Evolutionary conservation across 1,284 basidiomycete species (phyloP).

Genomic region (Tetrapyrgos nigripes): DNA sequence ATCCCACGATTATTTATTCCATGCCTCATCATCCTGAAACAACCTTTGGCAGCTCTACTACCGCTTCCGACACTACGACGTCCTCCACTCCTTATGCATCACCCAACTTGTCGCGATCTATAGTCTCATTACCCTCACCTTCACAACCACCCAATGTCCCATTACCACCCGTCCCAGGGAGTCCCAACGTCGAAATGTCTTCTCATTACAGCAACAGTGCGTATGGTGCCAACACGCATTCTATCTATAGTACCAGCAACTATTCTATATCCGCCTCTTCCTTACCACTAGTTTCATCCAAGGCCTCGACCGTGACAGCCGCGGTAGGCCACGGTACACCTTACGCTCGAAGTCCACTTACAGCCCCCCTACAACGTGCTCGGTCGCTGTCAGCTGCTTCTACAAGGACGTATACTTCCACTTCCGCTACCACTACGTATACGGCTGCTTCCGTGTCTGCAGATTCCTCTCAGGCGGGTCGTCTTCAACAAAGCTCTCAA

Average conservation of each 20-base stretch:
- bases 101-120: neutral
- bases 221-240: neutral
- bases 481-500: too few species aligned
- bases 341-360: neutral
- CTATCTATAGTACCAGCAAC: neutral
- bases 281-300: neutral
- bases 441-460: too few species aligned
- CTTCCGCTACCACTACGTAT: too few species aligned
- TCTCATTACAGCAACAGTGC: neutral
- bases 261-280: neutral
- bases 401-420: too few species aligned
- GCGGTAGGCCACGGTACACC: neutral
- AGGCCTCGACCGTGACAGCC: neutral
- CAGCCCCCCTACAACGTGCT: neutral
- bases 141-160: neutral
- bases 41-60: neutral
- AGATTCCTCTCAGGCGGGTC: too few species aligned
- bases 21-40: neutral
- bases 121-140: neutral
- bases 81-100: neutral
- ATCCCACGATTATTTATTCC: neutral
- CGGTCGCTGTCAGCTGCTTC: neutral
- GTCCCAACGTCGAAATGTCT: neutral
- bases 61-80: neutral
- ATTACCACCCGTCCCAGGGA: neutral